Evolutionary conservation across 257 asterid genomes (phyloP).

Genomic region (Echium plantagineum): DNA sequence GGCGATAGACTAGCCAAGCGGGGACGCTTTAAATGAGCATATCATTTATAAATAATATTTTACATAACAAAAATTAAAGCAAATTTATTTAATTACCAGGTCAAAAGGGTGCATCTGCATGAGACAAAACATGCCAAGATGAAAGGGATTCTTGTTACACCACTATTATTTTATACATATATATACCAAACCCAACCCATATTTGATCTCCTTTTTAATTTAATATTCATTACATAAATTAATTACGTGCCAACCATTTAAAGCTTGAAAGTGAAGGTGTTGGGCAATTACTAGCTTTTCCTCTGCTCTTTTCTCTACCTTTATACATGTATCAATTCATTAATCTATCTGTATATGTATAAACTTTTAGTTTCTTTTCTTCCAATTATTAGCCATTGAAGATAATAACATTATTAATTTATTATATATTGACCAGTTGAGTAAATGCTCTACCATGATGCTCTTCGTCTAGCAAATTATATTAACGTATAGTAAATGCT

Average conservation of each 20-base stretch:
- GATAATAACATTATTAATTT: too few relatives aligned
- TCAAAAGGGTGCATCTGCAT: conserved; percentile 17
- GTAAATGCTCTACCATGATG: too few relatives aligned
- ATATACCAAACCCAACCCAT: conserved; percentile 14
- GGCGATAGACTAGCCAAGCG: too few relatives aligned
- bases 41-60: too few relatives aligned
- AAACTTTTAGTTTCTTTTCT: too few relatives aligned
- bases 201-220: conserved; percentile 14
- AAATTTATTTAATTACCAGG: neutral
- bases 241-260: conserved; percentile 22
- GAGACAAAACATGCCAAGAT: conserved; percentile 15
- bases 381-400: too few relatives aligned
- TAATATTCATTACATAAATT: neutral
- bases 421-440: too few relatives aligned
- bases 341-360: too few relatives aligned
- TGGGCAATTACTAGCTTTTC: conserved; percentile 19
- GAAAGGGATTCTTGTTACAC: conserved; percentile 16
- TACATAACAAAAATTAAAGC: neutral
- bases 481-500: too few relatives aligned
- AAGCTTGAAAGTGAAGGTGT: conserved; percentile 28
- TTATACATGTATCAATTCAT: too few relatives aligned
- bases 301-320: conserved; percentile 1
- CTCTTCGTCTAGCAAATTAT: too few relatives aligned
- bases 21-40: too few relatives aligned
- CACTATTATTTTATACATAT: conserved; percentile 7